Base-by-base conservation (phyloP, 1,284 basidiomycete species). In the Fomitiporia mediterranea region DNA sequence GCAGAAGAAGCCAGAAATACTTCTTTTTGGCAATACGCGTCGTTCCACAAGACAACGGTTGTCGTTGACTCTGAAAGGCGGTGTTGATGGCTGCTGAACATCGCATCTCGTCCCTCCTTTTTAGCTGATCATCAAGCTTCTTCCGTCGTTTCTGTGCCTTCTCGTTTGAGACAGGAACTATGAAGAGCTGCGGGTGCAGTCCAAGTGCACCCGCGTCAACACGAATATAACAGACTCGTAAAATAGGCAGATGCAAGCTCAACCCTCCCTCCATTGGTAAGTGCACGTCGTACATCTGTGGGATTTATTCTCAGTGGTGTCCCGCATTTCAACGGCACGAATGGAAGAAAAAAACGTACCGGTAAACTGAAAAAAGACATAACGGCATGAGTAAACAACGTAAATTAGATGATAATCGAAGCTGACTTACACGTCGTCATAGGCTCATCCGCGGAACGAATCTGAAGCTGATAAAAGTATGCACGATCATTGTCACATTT, bases 401-500 rank as follows among this genome's bases (percentile, higher is more conserved):
- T 49, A 48, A 13, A 44, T 48, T 38, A 49, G 42, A 6, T 44
- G 42, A 37, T 23, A 32, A 57, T 64, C 11, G 50, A 58, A n/a
- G n/a, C n/a, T n/a, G n/a, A 55, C 91, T 73, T 78, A 91, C 94
- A 97, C 0, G 91, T 97, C 6, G 94, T 97, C 90, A 94, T 95
- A 4, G 94, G 94, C 68, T 97, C 94, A 69, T 97, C 94, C 0
- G 96, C 96, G 64, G 92, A 95, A 34, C 96, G 77, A 63, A 98
- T 99, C 70, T 99, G 96, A 17, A 98, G 74, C 73, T 98, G 94
- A 70, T 95, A 93, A 72, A 91, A 99, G 72, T 96, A 98, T 5
- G 96, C 94, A 56, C 86, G 77, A 38, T 82, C 81, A 66, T 90
- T 80, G 66, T 97, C 94, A 71, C 96, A 99, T 67, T 94, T 95